phyloP scores from a whole-genome alignment of 1,139 yeast genomes.

The Taiozyma onychis region DNA sequence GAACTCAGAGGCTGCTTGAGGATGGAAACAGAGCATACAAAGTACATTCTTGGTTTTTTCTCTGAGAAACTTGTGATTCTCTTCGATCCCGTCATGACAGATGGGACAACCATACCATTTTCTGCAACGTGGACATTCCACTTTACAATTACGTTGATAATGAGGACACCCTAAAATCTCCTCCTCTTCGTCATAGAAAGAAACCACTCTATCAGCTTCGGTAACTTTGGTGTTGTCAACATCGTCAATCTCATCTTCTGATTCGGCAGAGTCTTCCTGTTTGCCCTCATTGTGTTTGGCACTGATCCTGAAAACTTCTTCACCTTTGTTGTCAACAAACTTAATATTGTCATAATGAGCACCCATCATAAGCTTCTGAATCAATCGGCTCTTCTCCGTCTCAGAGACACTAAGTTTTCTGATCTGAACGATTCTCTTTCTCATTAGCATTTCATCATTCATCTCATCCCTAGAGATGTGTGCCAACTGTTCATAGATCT shows the following conservation, averaged over 20 bases:
- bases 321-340: constrained; percentile 23
- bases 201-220: constrained; percentile 43
- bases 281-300: constrained; percentile 13
- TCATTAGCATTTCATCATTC: constrained; percentile 44
- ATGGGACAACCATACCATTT: constrained; percentile 79
- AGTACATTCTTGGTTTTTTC: constrained; percentile 60
- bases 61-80: constrained; percentile 61
- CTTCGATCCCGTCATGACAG: constrained; percentile 67
- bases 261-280: constrained; percentile 20
- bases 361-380: constrained; percentile 77
- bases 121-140: constrained; percentile 72
- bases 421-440: constrained; percentile 54
- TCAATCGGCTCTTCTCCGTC: constrained; percentile 51
- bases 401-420: constrained; percentile 44
- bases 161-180: constrained; percentile 71
- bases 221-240: constrained; percentile 28
- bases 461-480: constrained; percentile 42
- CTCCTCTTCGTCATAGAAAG: constrained; percentile 41
- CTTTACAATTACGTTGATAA: constrained; percentile 77
- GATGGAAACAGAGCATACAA: constrained; percentile 74
- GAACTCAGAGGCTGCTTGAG: constrained; percentile 67
- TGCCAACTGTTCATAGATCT: constrained; percentile 26
- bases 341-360: constrained; percentile 23
- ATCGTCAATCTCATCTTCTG: constrained; percentile 19
- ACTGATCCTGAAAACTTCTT: constrained; percentile 19